Conservation (phyloP, 2,329 filamentous ascomycete genomes). For the Phyllosticta ampelicida region DNA sequence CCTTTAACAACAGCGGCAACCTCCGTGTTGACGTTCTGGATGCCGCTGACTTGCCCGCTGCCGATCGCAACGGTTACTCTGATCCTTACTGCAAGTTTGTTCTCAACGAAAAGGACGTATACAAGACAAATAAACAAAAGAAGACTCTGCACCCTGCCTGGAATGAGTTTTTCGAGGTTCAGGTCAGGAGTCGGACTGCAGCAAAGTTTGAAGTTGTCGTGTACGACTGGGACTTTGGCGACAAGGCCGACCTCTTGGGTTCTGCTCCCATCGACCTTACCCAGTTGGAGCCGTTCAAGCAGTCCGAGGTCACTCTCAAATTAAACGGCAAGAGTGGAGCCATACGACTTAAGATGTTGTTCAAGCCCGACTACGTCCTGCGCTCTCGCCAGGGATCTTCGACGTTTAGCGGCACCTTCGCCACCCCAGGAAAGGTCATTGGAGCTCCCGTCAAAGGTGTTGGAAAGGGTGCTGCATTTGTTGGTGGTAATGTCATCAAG, state of each 20-base stretch:
- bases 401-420: conserved; percentile 87
- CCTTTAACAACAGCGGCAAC: conserved; percentile 97
- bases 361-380: conserved; percentile 85
- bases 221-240: conserved; percentile 94
- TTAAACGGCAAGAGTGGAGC: conserved; percentile 85
- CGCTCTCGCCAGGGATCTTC: conserved; percentile 80
- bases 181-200: conserved; percentile 71
- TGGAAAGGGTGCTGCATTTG: conserved; percentile 59
- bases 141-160: conserved; percentile 90
- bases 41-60: conserved; percentile 76
- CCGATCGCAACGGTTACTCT: conserved; percentile 91
- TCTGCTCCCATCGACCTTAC: conserved; percentile 64
- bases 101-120: conserved; percentile 77
- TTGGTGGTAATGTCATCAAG: conserved; percentile 72
- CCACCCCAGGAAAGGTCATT: conserved; percentile 76
- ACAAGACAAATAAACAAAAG: conserved; percentile 93
- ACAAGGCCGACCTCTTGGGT: conserved; percentile 87
- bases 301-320: conserved; percentile 60
- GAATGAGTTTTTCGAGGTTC: conserved; percentile 91
- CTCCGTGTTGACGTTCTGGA: conserved; percentile 90
- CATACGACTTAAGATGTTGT: conserved; percentile 73
- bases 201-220: conserved; percentile 75
- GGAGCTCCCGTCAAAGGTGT: conserved; percentile 92
- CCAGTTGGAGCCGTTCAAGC: conserved; percentile 72
- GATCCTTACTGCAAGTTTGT: conserved; percentile 95